Conservation (phyloP, 345 rosid species). For the Acer campestre region DNA sequence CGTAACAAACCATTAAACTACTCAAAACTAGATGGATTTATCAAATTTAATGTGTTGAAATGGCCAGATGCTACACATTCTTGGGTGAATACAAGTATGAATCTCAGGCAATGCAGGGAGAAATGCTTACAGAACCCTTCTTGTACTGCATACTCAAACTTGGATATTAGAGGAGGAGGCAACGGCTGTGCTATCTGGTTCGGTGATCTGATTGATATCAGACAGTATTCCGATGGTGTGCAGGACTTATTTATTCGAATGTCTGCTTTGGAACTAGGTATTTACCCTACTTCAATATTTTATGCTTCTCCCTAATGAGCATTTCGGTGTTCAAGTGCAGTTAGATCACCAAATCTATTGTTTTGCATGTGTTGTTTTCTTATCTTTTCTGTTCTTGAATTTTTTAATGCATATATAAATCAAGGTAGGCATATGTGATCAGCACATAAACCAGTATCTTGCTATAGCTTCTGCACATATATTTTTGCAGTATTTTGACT, state of each 20-base stretch:
- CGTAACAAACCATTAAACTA: slow-evolving; percentile 31
- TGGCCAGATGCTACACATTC: slow-evolving; percentile 36
- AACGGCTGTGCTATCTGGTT: slow-evolving; percentile 45
- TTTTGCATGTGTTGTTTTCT: neutral
- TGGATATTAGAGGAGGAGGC: slow-evolving; percentile 32
- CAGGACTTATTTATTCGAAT: slow-evolving; percentile 43
- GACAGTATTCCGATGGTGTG: slow-evolving; percentile 31
- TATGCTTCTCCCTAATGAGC: too few relatives aligned
- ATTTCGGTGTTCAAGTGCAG: neutral
- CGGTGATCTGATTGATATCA: slow-evolving; percentile 35
- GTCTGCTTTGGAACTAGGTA: slow-evolving; percentile 49
- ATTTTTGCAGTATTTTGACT: neutral
- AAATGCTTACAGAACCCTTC: slow-evolving; percentile 41
- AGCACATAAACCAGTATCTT: too few relatives aligned
- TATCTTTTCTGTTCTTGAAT: neutral
- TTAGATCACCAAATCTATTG: neutral
- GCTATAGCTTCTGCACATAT: neutral
- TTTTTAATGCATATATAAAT: slow-evolving; percentile 19
- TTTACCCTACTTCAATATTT: too few relatives aligned
- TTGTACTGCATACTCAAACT: slow-evolving; percentile 38
- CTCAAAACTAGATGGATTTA: slow-evolving; percentile 34
- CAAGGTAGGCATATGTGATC: slow-evolving; percentile 1
- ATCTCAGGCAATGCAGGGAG: slow-evolving; percentile 29
- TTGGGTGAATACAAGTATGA: slow-evolving; percentile 21
- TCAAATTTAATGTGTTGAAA: slow-evolving; percentile 26